A percentile compares a stretch with the other conserved stretches of the same genome.
Conservation (phyloP, 257 asterid species). For the Solanum megistacrolobum region DNA sequence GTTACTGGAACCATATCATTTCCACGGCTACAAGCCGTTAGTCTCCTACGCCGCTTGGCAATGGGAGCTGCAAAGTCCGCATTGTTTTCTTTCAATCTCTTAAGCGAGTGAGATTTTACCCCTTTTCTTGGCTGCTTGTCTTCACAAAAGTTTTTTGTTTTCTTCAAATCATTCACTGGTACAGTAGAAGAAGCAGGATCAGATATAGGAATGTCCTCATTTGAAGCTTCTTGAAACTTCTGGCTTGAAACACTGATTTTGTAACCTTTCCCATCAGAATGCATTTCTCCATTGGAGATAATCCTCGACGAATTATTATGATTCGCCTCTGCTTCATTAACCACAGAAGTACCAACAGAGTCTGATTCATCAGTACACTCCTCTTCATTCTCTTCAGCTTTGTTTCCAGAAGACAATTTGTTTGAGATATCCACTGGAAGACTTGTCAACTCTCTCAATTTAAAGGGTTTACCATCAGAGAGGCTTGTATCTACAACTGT, state of each 20-base stretch:
- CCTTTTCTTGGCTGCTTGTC: slow-evolving; percentile 23
- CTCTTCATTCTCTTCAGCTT: slow-evolving; percentile 1
- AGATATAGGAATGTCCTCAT: slow-evolving; percentile 4
- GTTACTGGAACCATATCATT: slow-evolving; percentile 8
- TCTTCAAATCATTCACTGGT: slow-evolving; percentile 6
- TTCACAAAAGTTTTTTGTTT: slow-evolving; percentile 10
- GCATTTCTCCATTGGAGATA: slow-evolving; percentile 13
- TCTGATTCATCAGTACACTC: slow-evolving; percentile 31
- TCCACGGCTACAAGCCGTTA: slow-evolving; percentile 16
- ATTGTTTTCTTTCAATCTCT: slow-evolving; percentile 23
- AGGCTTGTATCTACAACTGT: slow-evolving; percentile 55
- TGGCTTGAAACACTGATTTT: slow-evolving; percentile 6
- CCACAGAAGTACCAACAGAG: slow-evolving; percentile 4
- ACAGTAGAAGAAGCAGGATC: slow-evolving; percentile 8
- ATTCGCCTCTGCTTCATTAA: slow-evolving; percentile 4
- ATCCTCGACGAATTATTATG: not conserved
- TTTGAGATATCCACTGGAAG: slow-evolving; percentile 24
- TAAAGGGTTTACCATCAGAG: slow-evolving; percentile 21
- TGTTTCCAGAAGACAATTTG: not conserved
- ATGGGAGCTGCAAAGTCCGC: slow-evolving; percentile 16
- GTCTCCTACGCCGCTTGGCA: slow-evolving; percentile 26
- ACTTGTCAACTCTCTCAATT: slow-evolving; percentile 36
- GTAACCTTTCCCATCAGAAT: slow-evolving; percentile 9
- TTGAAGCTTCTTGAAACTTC: not conserved
- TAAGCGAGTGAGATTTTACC: slow-evolving; percentile 4